Conservation (phyloP, 2,329 filamentous ascomycete genomes). For the Metarhizium album region DNA sequence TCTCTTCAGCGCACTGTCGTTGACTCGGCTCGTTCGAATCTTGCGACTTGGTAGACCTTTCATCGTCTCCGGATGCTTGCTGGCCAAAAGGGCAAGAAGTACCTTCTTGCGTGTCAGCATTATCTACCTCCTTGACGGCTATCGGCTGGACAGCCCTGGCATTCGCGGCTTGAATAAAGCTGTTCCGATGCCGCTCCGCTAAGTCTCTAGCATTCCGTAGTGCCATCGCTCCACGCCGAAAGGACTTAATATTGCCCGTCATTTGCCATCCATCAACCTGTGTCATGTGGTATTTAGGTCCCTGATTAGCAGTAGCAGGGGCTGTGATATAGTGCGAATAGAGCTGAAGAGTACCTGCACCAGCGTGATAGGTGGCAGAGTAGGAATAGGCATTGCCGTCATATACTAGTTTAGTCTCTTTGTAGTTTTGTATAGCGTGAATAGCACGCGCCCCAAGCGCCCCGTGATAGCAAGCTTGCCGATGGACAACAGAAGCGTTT, state of each 20-base stretch:
- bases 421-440: conserved; percentile 23
- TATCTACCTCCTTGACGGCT: too few relatives aligned
- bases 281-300: conserved; percentile 24
- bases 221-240: background rate
- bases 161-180: background rate
- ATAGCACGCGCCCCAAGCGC: conserved; percentile 24
- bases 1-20: background rate
- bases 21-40: background rate
- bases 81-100: too few relatives aligned
- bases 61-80: background rate
- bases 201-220: background rate
- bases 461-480: conserved; percentile 24
- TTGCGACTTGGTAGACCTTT: background rate
- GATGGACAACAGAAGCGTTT: conserved; percentile 13
- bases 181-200: background rate
- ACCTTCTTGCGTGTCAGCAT: too few relatives aligned
- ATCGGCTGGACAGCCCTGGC: background rate
- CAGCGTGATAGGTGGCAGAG: conserved; percentile 25
- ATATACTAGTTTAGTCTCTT: conserved; percentile 16
- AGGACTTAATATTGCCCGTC: background rate
- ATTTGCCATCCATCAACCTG: background rate
- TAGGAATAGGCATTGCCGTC: conserved; percentile 26
- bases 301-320: conserved; percentile 6
- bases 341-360: conserved; percentile 16
- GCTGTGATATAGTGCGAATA: conserved; percentile 20